Conservation (phyloP, 2,329 filamentous ascomycete species). For the Aspergillus neotritici region DNA sequence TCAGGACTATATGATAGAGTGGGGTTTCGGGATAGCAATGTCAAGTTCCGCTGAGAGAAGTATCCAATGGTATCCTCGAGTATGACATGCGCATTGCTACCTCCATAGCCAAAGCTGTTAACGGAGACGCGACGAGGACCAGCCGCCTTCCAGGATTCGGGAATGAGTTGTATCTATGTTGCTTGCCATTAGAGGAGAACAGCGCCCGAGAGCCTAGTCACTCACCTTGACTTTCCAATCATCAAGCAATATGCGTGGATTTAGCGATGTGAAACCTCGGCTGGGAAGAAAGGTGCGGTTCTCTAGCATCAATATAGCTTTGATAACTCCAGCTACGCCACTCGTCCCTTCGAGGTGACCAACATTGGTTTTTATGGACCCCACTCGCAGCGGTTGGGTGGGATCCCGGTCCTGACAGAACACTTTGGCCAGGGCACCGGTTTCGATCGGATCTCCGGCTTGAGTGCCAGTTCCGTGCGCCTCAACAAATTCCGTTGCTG, state of each 20-base stretch:
- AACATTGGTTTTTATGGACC: slow-evolving; percentile 19
- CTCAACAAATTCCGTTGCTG: slow-evolving; percentile 23
- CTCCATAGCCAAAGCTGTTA: slow-evolving; percentile 45
- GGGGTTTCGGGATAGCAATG: slow-evolving; percentile 18
- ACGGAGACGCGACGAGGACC: slow-evolving; percentile 21
- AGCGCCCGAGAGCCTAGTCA: too few species aligned
- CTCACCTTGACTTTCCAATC: slow-evolving; percentile 34
- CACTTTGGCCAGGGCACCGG: slow-evolving; percentile 21
- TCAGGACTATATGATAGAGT: slow-evolving; percentile 17
- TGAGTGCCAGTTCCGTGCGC: slow-evolving; percentile 32
- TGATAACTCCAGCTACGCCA: slow-evolving; percentile 28
- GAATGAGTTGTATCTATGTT: slow-evolving; percentile 14
- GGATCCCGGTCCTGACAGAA: slow-evolving; percentile 17
- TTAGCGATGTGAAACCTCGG: slow-evolving; percentile 37
- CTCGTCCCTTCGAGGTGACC: slow-evolving; percentile 22
- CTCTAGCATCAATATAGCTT: slow-evolving; percentile 41
- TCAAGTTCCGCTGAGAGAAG: slow-evolving; percentile 3
- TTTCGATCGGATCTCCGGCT: slow-evolving; percentile 31
- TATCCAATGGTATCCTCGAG: slow-evolving; percentile 25
- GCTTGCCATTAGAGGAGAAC: background rate
- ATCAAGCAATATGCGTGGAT: slow-evolving; percentile 31
- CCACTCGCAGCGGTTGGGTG: slow-evolving; percentile 15
- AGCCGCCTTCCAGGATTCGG: slow-evolving; percentile 13
- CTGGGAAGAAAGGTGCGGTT: slow-evolving; percentile 43
- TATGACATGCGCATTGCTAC: slow-evolving; percentile 43